phyloP scores from a whole-genome alignment of 75 land plant species.

The Picea sitchensis region DNA sequence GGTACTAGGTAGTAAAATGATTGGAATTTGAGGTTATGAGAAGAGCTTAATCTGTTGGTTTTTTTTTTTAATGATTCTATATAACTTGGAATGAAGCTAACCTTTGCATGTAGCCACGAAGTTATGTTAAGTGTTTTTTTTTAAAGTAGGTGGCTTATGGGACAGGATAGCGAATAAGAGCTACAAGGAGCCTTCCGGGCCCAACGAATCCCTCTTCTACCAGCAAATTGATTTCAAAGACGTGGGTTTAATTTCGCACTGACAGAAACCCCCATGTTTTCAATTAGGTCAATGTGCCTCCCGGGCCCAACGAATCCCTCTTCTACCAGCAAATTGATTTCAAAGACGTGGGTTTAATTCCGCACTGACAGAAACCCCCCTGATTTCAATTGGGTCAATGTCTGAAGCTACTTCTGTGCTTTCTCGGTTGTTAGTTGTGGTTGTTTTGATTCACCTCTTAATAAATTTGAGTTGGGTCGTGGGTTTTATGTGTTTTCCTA shows the following conservation, averaged over 20 bases:
- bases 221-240: conserved; percentile 1
- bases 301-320: background rate
- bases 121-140: too few relatives aligned
- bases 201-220: background rate
- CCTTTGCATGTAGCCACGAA: too few relatives aligned
- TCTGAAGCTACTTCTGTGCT: too few relatives aligned
- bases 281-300: background rate
- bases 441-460: too few relatives aligned
- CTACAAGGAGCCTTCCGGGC: background rate
- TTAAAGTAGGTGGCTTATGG: background rate
- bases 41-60: too few relatives aligned
- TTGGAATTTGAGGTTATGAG: too few relatives aligned
- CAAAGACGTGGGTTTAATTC: conserved; percentile 7
- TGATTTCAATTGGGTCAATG: background rate
- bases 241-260: conserved; percentile 5
- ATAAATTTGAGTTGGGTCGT: background rate
- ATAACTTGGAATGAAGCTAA: too few relatives aligned
- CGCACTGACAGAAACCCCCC: background rate
- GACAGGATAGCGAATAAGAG: background rate
- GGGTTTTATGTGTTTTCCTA: background rate
- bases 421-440: too few relatives aligned
- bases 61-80: too few relatives aligned
- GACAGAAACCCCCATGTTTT: background rate
- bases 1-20: too few relatives aligned
- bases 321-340: background rate